Percentiles rank a stretch among this genome's conserved stretches.
phyloP scores from a whole-genome alignment of 129 eudicot genomes.

The Cynara cardunculus region DNA sequence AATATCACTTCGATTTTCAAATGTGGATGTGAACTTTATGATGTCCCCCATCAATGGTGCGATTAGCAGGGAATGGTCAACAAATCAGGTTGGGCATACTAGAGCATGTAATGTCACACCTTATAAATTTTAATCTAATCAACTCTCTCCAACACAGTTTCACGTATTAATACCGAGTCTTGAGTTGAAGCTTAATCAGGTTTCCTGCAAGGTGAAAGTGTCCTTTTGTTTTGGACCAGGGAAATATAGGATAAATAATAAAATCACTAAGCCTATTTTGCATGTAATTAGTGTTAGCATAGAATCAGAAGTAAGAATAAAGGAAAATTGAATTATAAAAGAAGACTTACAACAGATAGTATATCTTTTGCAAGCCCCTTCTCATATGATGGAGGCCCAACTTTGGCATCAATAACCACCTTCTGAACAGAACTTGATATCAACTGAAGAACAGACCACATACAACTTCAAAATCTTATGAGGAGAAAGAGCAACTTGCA shows the following conservation, averaged over 20 bases:
- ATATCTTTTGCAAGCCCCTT: slow-evolving; percentile 78
- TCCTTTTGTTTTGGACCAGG: background rate
- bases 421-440: slow-evolving; percentile 73
- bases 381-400: slow-evolving; percentile 92
- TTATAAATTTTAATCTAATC: background rate
- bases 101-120: background rate
- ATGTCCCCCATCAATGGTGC: too few species aligned
- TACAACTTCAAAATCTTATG: slow-evolving; percentile 9
- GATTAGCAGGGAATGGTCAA: background rate
- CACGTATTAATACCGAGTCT: too few species aligned
- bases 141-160: too few species aligned
- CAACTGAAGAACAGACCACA: slow-evolving; percentile 43
- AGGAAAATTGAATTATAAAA: background rate
- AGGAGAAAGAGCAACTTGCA: background rate
- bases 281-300: background rate
- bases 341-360: slow-evolving; percentile 65
- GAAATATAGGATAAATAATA: background rate
- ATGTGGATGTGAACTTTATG: background rate
- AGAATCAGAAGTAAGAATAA: background rate
- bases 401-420: slow-evolving; percentile 87
- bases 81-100: background rate
- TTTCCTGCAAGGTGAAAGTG: background rate
- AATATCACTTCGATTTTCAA: background rate
- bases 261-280: background rate
- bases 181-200: background rate